A percentile compares a stretch with the other conserved stretches of the same genome.
These are phyloP conservation scores for Calonectria henricotiae DNA, from an alignment of 2,329 filamentous ascomycete genomes.

Conservation along the genomic window DNA sequence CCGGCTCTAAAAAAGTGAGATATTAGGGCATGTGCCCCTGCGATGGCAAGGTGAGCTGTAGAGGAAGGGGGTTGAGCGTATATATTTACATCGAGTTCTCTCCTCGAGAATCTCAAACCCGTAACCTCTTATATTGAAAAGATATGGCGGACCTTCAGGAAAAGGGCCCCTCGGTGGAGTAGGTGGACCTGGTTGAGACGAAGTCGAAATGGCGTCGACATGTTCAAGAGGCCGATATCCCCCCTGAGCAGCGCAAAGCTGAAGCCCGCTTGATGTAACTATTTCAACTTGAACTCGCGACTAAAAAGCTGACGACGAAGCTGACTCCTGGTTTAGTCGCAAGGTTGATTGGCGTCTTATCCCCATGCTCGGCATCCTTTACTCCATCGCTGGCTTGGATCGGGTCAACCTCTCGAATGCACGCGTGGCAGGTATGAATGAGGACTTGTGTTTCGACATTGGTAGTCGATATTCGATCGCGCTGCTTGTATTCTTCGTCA, in stretches of 20 bases:
- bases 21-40: not conserved
- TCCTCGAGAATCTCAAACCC: not conserved
- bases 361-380: constrained; percentile 52
- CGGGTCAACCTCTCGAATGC: constrained; percentile 56
- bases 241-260: constrained; percentile 33
- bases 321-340: constrained; percentile 36
- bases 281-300: not conserved
- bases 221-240: constrained; percentile 32
- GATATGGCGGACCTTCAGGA: constrained; percentile 19
- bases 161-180: constrained; percentile 16
- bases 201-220: constrained; percentile 23
- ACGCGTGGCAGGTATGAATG: constrained; percentile 55
- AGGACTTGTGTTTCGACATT: constrained; percentile 57
- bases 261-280: constrained; percentile 39
- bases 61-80: not conserved
- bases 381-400: constrained; percentile 53
- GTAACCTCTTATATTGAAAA: not conserved
- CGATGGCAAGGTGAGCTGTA: not conserved
- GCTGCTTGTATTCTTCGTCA: constrained; percentile 53
- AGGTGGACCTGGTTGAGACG: constrained; percentile 19
- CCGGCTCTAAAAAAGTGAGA: constrained; percentile 18
- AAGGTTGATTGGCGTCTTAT: constrained; percentile 58
- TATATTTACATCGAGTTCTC: not conserved
- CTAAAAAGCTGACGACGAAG: too few species aligned
- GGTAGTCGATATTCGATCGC: constrained; percentile 54